Conservation (phyloP, 768 basidiomycete genomes). For the Boletus subparvulus region DNA sequence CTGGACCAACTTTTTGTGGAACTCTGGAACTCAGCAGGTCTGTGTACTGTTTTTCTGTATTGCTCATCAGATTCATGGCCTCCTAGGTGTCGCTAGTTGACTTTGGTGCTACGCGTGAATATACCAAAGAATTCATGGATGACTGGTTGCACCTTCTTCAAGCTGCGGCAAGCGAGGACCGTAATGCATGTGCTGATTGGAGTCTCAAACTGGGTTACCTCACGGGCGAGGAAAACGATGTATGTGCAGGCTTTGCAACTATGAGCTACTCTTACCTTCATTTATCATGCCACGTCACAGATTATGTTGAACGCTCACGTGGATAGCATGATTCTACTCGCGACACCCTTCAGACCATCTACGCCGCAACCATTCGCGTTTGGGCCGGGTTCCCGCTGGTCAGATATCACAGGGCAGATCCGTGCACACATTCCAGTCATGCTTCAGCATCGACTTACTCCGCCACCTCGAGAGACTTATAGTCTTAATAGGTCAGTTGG, state of each 20-base stretch:
- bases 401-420: conserved; percentile 73
- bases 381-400: conserved; percentile 61
- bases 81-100: conserved; percentile 82
- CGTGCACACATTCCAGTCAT: conserved; percentile 84
- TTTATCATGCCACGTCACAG: conserved; percentile 27
- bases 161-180: conserved; percentile 71
- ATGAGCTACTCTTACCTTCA: not conserved
- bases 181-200: conserved; percentile 63
- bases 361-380: conserved; percentile 79
- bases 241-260: conserved; percentile 26
- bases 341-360: conserved; percentile 72
- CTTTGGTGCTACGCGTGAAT: conserved; percentile 92
- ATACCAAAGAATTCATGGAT: conserved; percentile 84
- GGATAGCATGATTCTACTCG: conserved; percentile 78
- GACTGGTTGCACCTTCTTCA: conserved; percentile 82
- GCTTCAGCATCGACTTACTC: conserved; percentile 84
- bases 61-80: not conserved
- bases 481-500: conserved; percentile 77
- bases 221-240: conserved; percentile 84
- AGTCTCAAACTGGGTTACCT: conserved; percentile 87
- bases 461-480: conserved; percentile 93
- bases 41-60: not conserved
- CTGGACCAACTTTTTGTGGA: conserved; percentile 97
- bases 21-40: conserved; percentile 61
- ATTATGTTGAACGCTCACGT: conserved; percentile 87